phyloP scores from a whole-genome alignment of 2,329 filamentous ascomycete species.

The Colletotrichum sp. region DNA sequence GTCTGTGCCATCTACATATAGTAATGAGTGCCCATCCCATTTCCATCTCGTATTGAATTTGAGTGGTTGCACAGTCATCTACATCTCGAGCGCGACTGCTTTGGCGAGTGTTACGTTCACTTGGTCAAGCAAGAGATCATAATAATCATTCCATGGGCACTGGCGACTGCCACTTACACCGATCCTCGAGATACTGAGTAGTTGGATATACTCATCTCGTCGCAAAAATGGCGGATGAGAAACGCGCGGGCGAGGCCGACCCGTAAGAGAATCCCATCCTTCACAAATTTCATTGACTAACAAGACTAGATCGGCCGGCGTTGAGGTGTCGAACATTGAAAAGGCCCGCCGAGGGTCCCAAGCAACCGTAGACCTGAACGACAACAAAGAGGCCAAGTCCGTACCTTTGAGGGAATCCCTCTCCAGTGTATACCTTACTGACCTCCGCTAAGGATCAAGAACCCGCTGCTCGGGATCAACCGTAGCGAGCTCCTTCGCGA shows the following conservation, averaged over 20 bases:
- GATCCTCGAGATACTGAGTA: not conserved
- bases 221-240: slow-evolving; percentile 6
- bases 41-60: not conserved
- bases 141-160: not conserved
- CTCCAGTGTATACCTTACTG: too few species aligned
- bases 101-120: not conserved
- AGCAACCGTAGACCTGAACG: slow-evolving; percentile 43
- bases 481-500: slow-evolving; percentile 51
- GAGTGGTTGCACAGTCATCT: not conserved
- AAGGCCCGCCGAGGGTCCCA: not conserved
- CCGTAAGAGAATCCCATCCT: not conserved
- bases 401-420: slow-evolving; percentile 16
- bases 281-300: not conserved
- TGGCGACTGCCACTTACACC: not conserved
- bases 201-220: not conserved
- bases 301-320: not conserved
- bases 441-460: slow-evolving; percentile 43
- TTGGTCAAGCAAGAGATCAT: not conserved
- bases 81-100: not conserved
- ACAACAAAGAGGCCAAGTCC: slow-evolving; percentile 52
- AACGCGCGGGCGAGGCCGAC: not conserved
- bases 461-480: slow-evolving; percentile 51
- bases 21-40: not conserved
- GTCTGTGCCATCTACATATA: slow-evolving; percentile 11
- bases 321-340: not conserved